Evolutionary conservation across 768 basidiomycete species (phyloP), one percentile per base, ranked within the genome.

Genomic region (Pleurotus platypus): DNA sequence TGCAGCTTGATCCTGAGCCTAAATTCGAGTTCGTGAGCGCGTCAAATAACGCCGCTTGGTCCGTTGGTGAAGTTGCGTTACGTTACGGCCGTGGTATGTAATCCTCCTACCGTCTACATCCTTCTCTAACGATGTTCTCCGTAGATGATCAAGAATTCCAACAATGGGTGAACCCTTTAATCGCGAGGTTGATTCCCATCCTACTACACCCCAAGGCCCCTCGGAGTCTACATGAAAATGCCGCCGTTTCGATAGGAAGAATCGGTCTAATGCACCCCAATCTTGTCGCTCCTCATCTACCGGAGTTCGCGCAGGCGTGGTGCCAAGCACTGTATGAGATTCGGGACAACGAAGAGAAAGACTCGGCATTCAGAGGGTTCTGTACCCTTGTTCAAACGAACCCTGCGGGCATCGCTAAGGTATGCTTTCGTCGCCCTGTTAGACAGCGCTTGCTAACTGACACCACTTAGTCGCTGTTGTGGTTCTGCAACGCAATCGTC

Each of bases 31-130:
- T 94, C 66, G 86, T 98, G 60, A 95, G 93, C 62, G 97, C 96
- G 4, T 95, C 93, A 70, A 99, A 99, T 72, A 99, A 99, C 67
- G 97, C 97, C 8, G 96, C 96, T 1, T 99, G 97, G 97, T 94
- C 94, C n/a, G 94, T 97, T 26, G 97, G 97, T 45, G 97, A 99
- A 72, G 93, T 99, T 30, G 93, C 97, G 6, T 74, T 99, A 60
- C 91, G 94, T 47, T 94, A 92, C 67, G 91, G 93, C 53, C 78
- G 84, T 62, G 88, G 91, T 90, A 67, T 57, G 81, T 68, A 12
- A 55, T 45, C 16, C 16, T 11, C 18, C n/a, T 15, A 37, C 20
- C 13, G 27, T 48, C 51, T 6, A 12, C 47, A 50, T 56, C 46
- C 42, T 40, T 47, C 13, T 16, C 57, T 57, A 37, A 57, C 61